These are phyloP conservation scores for Cryptococcus jaspeensis DNA, from an alignment of 1,284 basidiomycete genomes.

Conservation along the genomic window DNA sequence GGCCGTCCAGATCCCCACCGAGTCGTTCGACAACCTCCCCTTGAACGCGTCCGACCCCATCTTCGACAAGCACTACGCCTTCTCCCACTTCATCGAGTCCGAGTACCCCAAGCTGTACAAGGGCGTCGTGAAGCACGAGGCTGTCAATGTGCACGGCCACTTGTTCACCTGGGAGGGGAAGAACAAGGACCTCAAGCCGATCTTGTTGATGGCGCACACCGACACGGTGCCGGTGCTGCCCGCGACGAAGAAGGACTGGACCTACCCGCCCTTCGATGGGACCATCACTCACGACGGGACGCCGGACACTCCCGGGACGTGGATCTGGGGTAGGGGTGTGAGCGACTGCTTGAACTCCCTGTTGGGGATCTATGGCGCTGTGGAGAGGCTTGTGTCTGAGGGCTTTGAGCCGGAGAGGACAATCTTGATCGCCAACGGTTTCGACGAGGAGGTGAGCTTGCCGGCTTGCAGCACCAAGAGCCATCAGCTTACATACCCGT, in stretches of 20 bases:
- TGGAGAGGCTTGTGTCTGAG: slow-evolving; percentile 54
- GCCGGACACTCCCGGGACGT: slow-evolving; percentile 44
- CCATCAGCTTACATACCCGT: neutral
- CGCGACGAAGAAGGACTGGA: slow-evolving; percentile 55
- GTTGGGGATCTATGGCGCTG: slow-evolving; percentile 52
- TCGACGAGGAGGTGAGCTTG: slow-evolving; percentile 56
- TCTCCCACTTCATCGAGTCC: slow-evolving; percentile 48
- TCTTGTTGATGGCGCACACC: slow-evolving; percentile 54
- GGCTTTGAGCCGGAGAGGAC: slow-evolving; percentile 53
- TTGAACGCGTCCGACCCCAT: slow-evolving; percentile 40
- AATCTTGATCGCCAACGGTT: slow-evolving; percentile 56
- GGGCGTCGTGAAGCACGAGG: slow-evolving; percentile 45
- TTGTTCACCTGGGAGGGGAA: slow-evolving; percentile 54
- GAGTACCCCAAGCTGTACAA: slow-evolving; percentile 50
- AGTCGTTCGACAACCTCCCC: slow-evolving; percentile 51
- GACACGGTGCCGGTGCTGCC: slow-evolving; percentile 58
- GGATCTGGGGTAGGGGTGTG: slow-evolving; percentile 58
- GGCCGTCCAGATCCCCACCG: slow-evolving; percentile 50
- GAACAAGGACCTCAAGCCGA: slow-evolving; percentile 45
- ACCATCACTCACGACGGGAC: slow-evolving; percentile 47
- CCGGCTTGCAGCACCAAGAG: no score
- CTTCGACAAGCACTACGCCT: slow-evolving; percentile 46
- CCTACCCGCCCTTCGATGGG: slow-evolving; percentile 55
- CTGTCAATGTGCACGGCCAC: slow-evolving; percentile 51
- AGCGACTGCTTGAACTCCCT: slow-evolving; percentile 55